These are phyloP conservation scores for Eucalyptus erythrocorys DNA, from an alignment of 345 rosid species.

Conservation along the genomic window DNA sequence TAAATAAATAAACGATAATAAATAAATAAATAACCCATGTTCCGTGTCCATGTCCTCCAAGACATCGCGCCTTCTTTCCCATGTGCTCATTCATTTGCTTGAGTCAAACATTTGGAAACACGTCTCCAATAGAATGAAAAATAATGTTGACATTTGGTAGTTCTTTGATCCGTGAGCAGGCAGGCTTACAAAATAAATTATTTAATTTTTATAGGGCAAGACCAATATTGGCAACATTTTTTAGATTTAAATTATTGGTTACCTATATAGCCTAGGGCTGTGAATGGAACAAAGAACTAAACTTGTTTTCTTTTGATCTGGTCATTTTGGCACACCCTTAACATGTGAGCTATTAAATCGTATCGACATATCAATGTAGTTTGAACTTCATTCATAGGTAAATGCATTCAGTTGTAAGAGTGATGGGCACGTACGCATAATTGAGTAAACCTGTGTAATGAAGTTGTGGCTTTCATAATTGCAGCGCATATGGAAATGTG, in stretches of 20 bases:
- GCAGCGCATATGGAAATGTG: slow-evolving; percentile 32
- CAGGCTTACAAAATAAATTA: neutral
- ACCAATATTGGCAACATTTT: neutral
- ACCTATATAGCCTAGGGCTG: neutral
- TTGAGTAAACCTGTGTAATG: neutral
- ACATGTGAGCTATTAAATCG: neutral
- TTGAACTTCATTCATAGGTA: neutral
- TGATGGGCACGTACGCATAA: neutral
- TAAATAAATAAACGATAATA: neutral
- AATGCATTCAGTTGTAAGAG: neutral
- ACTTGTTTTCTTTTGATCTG: neutral
- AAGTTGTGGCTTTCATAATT: neutral
- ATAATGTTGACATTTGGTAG: neutral
- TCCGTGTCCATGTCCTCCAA: neutral
- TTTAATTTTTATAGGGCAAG: neutral
- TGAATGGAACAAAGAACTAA: neutral
- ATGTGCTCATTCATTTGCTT: neutral
- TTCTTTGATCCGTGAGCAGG: neutral
- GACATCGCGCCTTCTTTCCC: neutral
- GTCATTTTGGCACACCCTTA: neutral
- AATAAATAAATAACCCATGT: neutral
- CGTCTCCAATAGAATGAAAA: neutral
- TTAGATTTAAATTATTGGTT: neutral
- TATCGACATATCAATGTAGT: neutral
- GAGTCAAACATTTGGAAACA: neutral